Evolutionary conservation across 495 filamentous ascomycete genomes (phyloP).

Genomic region (Paragyromitra xinjiangensis): DNA sequence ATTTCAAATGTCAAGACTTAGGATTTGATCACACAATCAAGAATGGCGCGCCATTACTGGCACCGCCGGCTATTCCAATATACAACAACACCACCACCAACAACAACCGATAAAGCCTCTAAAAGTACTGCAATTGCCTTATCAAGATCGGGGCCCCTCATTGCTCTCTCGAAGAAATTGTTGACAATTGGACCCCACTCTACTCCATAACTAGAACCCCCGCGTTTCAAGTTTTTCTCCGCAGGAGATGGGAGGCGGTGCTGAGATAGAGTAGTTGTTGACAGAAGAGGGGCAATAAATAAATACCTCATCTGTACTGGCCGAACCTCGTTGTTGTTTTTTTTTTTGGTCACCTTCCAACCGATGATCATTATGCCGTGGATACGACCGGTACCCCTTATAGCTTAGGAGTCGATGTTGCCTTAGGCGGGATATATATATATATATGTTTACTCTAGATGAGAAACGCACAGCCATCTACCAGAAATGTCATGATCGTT

Average conservation of each 20-base stretch:
- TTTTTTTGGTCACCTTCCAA: constrained; percentile 18
- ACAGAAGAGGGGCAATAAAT: constrained; percentile 34
- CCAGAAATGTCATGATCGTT: constrained; percentile 3
- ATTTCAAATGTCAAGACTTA: constrained; percentile 23
- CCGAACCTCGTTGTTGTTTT: constrained; percentile 3
- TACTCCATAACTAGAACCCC: constrained; percentile 34
- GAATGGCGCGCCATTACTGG: constrained; percentile 31
- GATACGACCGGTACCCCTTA: background rate
- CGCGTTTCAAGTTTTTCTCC: constrained; percentile 47
- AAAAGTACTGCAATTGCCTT: constrained; percentile 41
- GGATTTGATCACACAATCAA: constrained; percentile 21
- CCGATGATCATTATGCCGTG: constrained; percentile 45
- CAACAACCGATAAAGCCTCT: constrained; percentile 35
- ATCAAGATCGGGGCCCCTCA: constrained; percentile 45
- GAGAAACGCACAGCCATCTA: background rate
- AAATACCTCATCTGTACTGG: constrained; percentile 54
- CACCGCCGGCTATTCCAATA: constrained; percentile 36
- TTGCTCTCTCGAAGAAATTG: constrained; percentile 31
- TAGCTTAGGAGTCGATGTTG: background rate
- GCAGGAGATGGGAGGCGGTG: constrained; percentile 42
- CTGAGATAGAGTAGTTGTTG: constrained; percentile 34
- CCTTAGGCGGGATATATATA: background rate
- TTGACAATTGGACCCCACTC: constrained; percentile 50
- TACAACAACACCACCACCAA: constrained; percentile 5
- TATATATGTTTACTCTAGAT: background rate